Percentiles rank a stretch among this genome's conserved stretches.
These are phyloP conservation scores for Entonaema liquescens DNA, from an alignment of 495 filamentous ascomycete species.

Conservation along the genomic window DNA sequence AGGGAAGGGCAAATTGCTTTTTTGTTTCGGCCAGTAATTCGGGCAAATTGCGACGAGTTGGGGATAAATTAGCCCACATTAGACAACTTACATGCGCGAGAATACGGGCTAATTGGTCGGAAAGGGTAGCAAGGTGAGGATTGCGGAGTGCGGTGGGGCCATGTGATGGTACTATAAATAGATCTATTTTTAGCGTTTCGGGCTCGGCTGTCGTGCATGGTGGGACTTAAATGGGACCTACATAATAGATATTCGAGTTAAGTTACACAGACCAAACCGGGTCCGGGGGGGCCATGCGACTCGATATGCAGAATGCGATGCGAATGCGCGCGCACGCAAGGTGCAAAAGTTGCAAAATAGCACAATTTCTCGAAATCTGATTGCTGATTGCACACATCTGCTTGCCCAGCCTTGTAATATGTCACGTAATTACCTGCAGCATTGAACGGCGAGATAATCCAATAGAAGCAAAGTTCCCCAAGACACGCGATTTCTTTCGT, in stretches of 20 bases:
- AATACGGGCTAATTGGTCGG: conserved; percentile 39
- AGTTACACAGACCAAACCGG: conserved; percentile 30
- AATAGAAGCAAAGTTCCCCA: too few relatives aligned
- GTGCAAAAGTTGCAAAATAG: neutral
- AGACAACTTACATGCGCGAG: neutral
- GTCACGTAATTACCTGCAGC: conserved; percentile 29
- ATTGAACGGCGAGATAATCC: too few relatives aligned
- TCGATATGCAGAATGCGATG: conserved; percentile 1
- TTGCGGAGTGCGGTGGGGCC: conserved; percentile 30
- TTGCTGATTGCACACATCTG: conserved; percentile 6
- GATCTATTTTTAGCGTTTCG: conserved; percentile 45
- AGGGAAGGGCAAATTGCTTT: conserved; percentile 25
- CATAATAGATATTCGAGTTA: neutral
- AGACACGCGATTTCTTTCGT: neutral
- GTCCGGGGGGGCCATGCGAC: conserved; percentile 28
- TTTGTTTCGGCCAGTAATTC: conserved; percentile 35
- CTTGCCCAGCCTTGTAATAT: conserved; percentile 26
- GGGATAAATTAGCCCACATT: conserved; percentile 35
- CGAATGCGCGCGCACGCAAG: neutral
- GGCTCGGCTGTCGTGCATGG: conserved; percentile 41
- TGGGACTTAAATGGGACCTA: too few relatives aligned
- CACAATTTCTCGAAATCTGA: neutral
- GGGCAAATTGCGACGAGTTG: conserved; percentile 31
- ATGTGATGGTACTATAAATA: conserved; percentile 42
- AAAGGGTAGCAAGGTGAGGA: conserved; percentile 33